Base-by-base conservation (phyloP, 2,329 filamentous ascomycete species). In the Chaetomium sp. region DNA sequence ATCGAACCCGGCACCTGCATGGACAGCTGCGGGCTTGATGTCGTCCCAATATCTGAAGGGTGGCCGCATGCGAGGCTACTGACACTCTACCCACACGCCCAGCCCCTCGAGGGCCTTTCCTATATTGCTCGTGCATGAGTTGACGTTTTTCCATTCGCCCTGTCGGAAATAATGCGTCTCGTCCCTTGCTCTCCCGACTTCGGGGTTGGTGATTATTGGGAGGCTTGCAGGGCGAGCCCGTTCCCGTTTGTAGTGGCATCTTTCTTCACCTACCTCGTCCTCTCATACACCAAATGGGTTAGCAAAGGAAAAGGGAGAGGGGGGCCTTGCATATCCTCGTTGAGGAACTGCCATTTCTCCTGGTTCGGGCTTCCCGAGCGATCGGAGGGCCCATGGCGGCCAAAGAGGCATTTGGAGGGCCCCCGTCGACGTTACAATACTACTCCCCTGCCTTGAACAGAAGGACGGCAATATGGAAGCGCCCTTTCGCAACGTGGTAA, bases 391-490 rank as follows among this genome's bases (percentile, higher is more conserved):
- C 40, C 27, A 45, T n/a, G 37, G 27, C 53, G 53, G 46, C 36
- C 5, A 34, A 10, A 6, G 36, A 14, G 6, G 33, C 8, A 36
- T 10, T 35, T 40, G n/a, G 19, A 44, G 36, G 33, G 11, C 14
- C 33, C 14, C n/a, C 11, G 27, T 52, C 32, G 32, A 35, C 27
- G 33, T 32, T 27, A 19, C 53, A 55, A 50, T 46, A 42, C 44
- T 53, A 52, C 46, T 27, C 19, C 19, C 19, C 11, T 48, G 37
- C 33, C 38, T 52, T 45, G 43, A 45, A 45, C 51, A 37, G 12
- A 54, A 48, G 59, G 55, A 59, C 43, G 55, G 53, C 43, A 59
- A 61, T 59, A 60, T 60, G 46, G 44, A 57, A 56, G 19, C 37
- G n/a, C 38, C 37, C 45, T 58, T 8, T 43, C n/a, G 36, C 36